Conservation (phyloP, 345 rosid genomes). For the Ceriops decandra region DNA sequence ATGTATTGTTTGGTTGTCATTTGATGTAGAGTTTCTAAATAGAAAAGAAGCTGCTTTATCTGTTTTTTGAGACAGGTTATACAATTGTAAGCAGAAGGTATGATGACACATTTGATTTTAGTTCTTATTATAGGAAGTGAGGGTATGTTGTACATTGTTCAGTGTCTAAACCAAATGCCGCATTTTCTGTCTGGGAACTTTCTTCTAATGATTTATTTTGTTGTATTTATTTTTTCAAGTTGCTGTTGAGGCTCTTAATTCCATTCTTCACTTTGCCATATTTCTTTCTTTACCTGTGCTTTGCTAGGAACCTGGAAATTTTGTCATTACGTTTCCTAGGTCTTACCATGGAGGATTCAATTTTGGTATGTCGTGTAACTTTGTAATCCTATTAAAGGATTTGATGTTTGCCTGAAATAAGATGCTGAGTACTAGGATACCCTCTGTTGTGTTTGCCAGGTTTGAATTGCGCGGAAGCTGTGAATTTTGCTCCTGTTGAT, state of each 20-base stretch:
- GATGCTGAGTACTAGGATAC: neutral
- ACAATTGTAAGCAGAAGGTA: too few species aligned
- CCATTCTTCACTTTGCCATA: conserved; percentile 15
- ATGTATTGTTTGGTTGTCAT: neutral
- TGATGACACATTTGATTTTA: neutral
- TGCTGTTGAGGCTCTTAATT: neutral
- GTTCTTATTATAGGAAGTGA: conserved; percentile 1
- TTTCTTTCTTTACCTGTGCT: conserved; percentile 17
- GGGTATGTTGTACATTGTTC: too few species aligned
- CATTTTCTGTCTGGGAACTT: neutral
- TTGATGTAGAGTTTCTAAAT: neutral
- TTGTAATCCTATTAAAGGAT: neutral
- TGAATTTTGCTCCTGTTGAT: conserved; percentile 97
- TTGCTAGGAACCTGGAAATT: conserved; percentile 89
- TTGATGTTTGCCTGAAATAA: neutral
- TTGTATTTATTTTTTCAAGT: neutral
- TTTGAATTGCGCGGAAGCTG: conserved; percentile 97
- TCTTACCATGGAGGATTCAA: conserved; percentile 95
- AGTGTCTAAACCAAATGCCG: too few species aligned
- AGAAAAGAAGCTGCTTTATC: neutral
- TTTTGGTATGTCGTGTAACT: conserved; percentile 58
- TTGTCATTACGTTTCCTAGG: conserved; percentile 93
- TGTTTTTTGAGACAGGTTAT: neutral
- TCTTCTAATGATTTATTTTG: neutral
- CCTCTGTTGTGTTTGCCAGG: conserved; percentile 43